Percentiles rank a stretch among this genome's conserved stretches.
phyloP scores from a whole-genome alignment of 2,329 filamentous ascomycete species.

The Fusarium abutilonis region DNA sequence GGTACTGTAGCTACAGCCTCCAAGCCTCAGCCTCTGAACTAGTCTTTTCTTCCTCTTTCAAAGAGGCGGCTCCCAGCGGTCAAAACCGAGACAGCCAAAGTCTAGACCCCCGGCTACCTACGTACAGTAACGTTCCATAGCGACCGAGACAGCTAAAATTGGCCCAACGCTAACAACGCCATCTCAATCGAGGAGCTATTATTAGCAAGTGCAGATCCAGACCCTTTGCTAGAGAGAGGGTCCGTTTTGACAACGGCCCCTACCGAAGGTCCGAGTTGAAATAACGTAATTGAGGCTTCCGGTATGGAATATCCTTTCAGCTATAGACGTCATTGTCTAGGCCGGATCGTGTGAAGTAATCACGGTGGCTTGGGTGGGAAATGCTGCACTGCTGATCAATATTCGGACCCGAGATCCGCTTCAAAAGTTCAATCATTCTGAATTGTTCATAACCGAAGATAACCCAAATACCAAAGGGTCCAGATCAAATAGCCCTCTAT shows the following conservation, averaged over 20 bases:
- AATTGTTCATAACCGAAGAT: conserved; percentile 1
- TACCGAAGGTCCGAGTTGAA: neutral
- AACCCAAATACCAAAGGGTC: conserved; percentile 6
- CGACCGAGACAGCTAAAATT: conserved; percentile 9
- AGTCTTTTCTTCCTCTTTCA: conserved; percentile 3
- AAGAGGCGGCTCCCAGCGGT: neutral
- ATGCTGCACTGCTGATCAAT: conserved; percentile 2
- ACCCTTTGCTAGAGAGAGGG: conserved; percentile 12
- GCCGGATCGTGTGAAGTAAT: too few species aligned
- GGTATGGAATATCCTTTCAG: too few species aligned
- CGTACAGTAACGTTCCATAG: too few species aligned
- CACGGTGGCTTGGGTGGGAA: neutral
- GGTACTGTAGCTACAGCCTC: neutral
- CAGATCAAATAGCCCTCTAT: neutral
- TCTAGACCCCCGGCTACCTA: neutral
- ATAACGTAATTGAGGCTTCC: too few species aligned
- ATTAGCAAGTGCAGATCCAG: neutral
- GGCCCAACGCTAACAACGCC: conserved; percentile 11
- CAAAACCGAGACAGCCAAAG: neutral
- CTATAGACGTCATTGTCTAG: too few species aligned
- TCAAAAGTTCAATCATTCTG: neutral
- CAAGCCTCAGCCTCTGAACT: too few species aligned
- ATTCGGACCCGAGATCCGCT: conserved; percentile 3
- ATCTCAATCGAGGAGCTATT: conserved; percentile 2
- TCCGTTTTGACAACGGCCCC: neutral